Percentiles rank a stretch among this genome's conserved stretches.
phyloP scores from a whole-genome alignment of 257 asterid species.

The Scutellaria minor region DNA sequence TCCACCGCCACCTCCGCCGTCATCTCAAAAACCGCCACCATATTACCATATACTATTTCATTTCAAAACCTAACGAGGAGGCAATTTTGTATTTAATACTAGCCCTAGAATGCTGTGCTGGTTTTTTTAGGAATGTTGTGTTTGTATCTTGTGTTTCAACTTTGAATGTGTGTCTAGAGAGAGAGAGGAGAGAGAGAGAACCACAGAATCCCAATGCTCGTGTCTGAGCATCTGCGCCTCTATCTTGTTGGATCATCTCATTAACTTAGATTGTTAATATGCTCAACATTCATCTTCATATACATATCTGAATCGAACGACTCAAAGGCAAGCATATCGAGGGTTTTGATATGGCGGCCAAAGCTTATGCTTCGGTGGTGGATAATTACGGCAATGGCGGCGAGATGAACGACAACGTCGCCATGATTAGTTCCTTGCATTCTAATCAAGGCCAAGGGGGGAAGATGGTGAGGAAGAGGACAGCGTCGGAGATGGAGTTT shows the following conservation, averaged over 20 bases:
- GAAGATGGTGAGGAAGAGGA: slow-evolving; percentile 73
- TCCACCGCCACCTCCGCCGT: neutral
- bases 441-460: slow-evolving; percentile 31
- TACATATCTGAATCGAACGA: neutral
- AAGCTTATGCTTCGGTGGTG: slow-evolving; percentile 46
- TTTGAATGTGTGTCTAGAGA: slow-evolving; percentile 32
- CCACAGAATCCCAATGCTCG: slow-evolving; percentile 77
- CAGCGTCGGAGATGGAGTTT: slow-evolving; percentile 81
- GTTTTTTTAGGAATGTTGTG: slow-evolving; percentile 38
- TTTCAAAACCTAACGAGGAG: neutral
- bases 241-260: slow-evolving; percentile 67
- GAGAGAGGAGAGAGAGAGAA: slow-evolving; percentile 25
- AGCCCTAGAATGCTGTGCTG: slow-evolving; percentile 47
- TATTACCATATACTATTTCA: neutral
- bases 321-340: neutral
- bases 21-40: too few species aligned
- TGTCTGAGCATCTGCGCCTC: slow-evolving; percentile 59
- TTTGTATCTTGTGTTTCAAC: slow-evolving; percentile 32
- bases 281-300: slow-evolving; percentile 1
- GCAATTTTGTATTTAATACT: neutral
- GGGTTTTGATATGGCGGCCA: slow-evolving; percentile 51
- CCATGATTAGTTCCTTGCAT: slow-evolving; percentile 28
- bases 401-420: slow-evolving; percentile 11
- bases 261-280: slow-evolving; percentile 1
- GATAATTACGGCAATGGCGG: slow-evolving; percentile 38